These are phyloP conservation scores for Erysimum cheiranthoides DNA, from an alignment of 345 rosid species.

Conservation along the genomic window DNA sequence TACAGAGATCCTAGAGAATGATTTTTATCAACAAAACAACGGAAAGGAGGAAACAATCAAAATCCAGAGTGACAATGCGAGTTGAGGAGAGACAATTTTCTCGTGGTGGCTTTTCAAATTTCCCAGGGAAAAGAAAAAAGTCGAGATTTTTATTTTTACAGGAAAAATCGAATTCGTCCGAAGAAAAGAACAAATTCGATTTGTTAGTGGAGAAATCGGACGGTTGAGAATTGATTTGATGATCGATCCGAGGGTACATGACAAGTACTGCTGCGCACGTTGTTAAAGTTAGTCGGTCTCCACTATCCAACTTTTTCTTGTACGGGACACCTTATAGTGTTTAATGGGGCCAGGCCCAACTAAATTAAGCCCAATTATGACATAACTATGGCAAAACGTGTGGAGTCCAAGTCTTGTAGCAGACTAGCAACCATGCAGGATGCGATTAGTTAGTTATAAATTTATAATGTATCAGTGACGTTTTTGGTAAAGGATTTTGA, in stretches of 20 bases:
- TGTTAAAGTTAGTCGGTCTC: background rate
- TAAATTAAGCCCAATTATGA: background rate
- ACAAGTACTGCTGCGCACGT: conserved; percentile 1
- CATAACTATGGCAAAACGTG: background rate
- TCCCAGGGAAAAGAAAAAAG: background rate
- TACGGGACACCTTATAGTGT: background rate
- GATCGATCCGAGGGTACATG: background rate
- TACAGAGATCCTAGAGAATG: conserved; percentile 20
- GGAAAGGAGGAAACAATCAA: no score
- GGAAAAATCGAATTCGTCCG: background rate
- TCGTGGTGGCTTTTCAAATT: background rate
- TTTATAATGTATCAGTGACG: background rate
- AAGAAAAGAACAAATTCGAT: background rate
- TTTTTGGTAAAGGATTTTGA: background rate
- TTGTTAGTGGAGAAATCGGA: background rate
- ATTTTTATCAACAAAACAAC: no score
- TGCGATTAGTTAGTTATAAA: background rate
- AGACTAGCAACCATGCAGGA: background rate
- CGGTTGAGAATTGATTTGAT: background rate
- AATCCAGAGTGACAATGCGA: background rate
- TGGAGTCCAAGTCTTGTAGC: background rate
- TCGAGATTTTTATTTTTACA: background rate
- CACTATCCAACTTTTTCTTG: background rate
- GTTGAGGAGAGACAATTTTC: background rate
- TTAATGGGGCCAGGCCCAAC: conserved; percentile 9